Percentiles rank a stretch among this genome's conserved stretches.
Evolutionary conservation across 2,329 filamentous ascomycete genomes (phyloP).

Genomic region (Aspergillus texensis): DNA sequence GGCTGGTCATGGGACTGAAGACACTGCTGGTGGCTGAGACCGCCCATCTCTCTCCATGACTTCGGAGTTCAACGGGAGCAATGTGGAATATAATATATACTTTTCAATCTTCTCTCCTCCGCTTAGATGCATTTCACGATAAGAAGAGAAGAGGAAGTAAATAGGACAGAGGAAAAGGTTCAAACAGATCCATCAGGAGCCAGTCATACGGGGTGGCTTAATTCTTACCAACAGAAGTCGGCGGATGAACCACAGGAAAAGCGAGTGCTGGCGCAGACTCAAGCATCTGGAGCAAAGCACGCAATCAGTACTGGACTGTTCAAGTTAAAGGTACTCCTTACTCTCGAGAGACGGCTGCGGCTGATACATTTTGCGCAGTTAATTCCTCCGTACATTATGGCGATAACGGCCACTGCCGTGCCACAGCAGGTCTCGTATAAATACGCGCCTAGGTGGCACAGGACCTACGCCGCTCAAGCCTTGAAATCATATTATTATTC

Average conservation of each 20-base stretch:
- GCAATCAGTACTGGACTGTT: background rate
- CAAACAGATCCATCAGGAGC: no score
- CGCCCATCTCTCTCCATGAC: background rate
- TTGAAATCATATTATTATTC: background rate
- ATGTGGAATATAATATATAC: background rate
- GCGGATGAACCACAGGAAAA: no score
- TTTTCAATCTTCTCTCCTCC: background rate
- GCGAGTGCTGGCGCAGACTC: background rate
- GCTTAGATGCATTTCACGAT: background rate
- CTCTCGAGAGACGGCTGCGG: background rate
- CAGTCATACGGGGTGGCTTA: no score
- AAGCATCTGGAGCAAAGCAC: background rate
- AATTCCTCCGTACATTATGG: background rate
- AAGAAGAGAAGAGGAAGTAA: background rate
- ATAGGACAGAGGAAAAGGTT: background rate
- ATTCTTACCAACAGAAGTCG: no score
- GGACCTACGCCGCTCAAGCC: conserved; percentile 8
- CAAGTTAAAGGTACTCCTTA: background rate
- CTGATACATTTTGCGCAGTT: background rate
- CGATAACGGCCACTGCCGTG: background rate
- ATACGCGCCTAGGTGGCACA: conserved; percentile 8
- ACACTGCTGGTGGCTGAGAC: background rate
- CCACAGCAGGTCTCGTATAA: background rate
- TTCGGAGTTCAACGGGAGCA: background rate
- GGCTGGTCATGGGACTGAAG: background rate